These are phyloP conservation scores for Dactylellina sp. DNA, from an alignment of 2,329 filamentous ascomycete genomes.

Conservation along the genomic window DNA sequence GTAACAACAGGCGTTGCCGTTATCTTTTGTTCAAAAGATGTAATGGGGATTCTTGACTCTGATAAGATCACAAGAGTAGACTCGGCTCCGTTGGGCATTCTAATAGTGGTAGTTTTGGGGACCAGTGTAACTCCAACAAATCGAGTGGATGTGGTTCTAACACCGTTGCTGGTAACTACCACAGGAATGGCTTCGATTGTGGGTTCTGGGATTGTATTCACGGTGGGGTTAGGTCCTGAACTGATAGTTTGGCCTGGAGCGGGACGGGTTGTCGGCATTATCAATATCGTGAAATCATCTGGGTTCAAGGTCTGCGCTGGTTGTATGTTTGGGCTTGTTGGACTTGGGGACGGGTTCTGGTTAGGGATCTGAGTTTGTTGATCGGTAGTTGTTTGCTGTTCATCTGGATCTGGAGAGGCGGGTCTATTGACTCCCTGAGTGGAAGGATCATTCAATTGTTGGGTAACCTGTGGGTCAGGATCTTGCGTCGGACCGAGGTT, in stretches of 20 bases:
- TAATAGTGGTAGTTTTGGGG: constrained; percentile 32
- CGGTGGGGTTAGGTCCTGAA: constrained; percentile 18
- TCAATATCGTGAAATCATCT: constrained; percentile 25
- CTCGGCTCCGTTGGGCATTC: constrained; percentile 16
- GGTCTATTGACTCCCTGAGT: constrained; percentile 5
- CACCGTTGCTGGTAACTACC: constrained; percentile 26
- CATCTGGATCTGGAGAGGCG: neutral
- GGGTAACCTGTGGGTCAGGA: neutral
- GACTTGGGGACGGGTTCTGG: constrained; percentile 20
- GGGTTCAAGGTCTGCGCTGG: constrained; percentile 17
- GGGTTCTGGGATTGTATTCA: neutral
- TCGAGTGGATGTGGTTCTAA: constrained; percentile 23
- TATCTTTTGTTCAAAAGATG: constrained; percentile 28
- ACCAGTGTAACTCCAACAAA: constrained; percentile 45
- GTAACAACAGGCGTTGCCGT: constrained; percentile 37
- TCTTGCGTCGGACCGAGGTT: constrained; percentile 2
- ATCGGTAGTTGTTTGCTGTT: constrained; percentile 3
- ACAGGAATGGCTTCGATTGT: constrained; percentile 26
- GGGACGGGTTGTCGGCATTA: neutral
- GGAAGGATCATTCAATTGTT: neutral
- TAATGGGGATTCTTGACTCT: constrained; percentile 37
- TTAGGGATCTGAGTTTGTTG: constrained; percentile 14
- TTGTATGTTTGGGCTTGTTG: constrained; percentile 5
- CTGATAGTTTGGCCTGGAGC: constrained; percentile 30
- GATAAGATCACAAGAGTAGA: constrained; percentile 21